Evolutionary conservation across 176 grass and related monocot genomes (phyloP), one percentile per base, ranked within the genome.

Genomic region (Triticum timopheevii): DNA sequence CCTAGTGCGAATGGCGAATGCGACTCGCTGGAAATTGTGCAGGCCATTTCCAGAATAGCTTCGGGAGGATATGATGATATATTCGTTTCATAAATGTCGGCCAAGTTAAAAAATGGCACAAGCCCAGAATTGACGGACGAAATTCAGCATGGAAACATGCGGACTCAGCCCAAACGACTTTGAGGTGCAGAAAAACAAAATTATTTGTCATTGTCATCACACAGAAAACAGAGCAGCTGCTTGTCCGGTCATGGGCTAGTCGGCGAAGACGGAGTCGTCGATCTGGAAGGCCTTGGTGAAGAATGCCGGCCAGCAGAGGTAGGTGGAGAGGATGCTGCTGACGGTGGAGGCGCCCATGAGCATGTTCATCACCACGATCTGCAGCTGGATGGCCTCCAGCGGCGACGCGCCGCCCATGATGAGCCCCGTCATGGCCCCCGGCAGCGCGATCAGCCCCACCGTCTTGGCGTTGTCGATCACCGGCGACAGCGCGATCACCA

Each of bases 331-430:
- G 69, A 98, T 91, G 88, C 92, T 92, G 70, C 96, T 98, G 58
- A 98, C 86, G 30, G 93, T 96, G 11, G 92, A 90, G 0, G 96
- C 88, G 13, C 90, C 93, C 47, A 94, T 96, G 65, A 94, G 92
- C 96, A 96, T 98, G 92, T 90, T 91, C 85, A 88, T 95, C 40
- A 93, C 95, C 6, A 98, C 89, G 67, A 93, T 92, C 90, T 97
- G 91, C 76, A 97, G 83, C 58, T 94, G 95, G 84, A 97, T 97
- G 10, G 95, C 92, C 59, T 97, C 90, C 42, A 94, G 58, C 7
- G 90, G 95, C 72, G 92, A 97, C 42, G 95, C 88, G 7, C 95
- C 92, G 16, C 88, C 95, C 95, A 97, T 97, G 54, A 97, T 94
- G 42, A 94, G 92, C 40, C 90, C 92, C 0, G 94, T 94, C 92